Evolutionary conservation across 306 rosid genomes (phyloP), one percentile per base, ranked within the genome.

Genomic region (Elaeagnus macrophylla): DNA sequence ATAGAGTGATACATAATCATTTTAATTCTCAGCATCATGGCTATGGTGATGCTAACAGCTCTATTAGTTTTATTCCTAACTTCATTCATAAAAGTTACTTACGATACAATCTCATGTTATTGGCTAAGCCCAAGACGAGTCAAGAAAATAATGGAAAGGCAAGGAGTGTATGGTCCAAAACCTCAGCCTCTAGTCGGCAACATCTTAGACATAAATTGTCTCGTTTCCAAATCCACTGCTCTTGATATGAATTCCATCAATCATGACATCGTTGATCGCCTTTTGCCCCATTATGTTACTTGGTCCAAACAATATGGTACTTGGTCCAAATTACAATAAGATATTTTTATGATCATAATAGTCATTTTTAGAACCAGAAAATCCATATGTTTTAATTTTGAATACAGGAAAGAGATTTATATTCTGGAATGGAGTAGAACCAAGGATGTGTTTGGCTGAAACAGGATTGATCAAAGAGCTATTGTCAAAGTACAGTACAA

Each of bases 141-240:
- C 67, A 73, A 71, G 68, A 79, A 48, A 67, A 72, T 65, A 61
- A 93, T 93, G 99, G 94, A 77, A 41, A 64, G 54, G 72, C 99
- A 93, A 87, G 99, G 99, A 5, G 84, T 87, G 38, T 75, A 65
- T 32, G 99, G 99, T 38, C 99, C 99, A 0, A 72, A 82, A 48
- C 88, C 88, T 1, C 75, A 84, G 8, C 75, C 65, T 44, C 76
- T 93, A 53, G 66, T 72, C 11, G 96, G 99, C 16, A 93, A 87
- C 81, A 73, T 93, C 80, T 38, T 74, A 5, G 89, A 84, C 73
- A 76, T 87, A 80, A 76, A 81, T 5, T 62, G 75, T 9, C 81
- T 84, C 38, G 73, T 82, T 32, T 60, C 82, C 25, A 71, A 79
- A 61, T 52, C 96, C 42, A 93, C 87, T 41, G 74, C 94, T 9